phyloP scores from a whole-genome alignment of 2,329 filamentous ascomycete genomes.

The Xylaria sp. region DNA sequence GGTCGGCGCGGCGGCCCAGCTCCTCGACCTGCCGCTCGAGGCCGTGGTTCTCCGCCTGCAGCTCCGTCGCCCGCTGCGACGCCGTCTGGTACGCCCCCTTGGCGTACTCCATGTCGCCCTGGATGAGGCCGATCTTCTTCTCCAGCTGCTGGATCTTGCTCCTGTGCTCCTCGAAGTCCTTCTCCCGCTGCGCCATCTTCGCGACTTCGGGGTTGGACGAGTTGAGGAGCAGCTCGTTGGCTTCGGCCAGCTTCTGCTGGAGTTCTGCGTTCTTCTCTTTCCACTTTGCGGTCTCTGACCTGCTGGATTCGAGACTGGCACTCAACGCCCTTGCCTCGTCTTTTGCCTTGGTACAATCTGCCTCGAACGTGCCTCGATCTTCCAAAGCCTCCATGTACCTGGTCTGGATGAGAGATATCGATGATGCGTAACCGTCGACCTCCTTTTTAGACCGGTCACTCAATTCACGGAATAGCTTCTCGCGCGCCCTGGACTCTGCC shows the following conservation, averaged over 20 bases:
- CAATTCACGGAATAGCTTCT: conserved; percentile 43
- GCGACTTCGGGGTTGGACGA: conserved; percentile 43
- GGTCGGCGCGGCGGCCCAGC: conserved; percentile 46
- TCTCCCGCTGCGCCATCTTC: conserved; percentile 45
- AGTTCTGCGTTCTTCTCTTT: conserved; percentile 42
- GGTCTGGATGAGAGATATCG: conserved; percentile 48
- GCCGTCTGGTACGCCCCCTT: conserved; percentile 62
- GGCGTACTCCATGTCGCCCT: conserved; percentile 59
- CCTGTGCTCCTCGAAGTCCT: conserved; percentile 44
- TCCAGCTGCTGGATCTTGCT: conserved; percentile 44
- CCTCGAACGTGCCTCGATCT: conserved; percentile 43
- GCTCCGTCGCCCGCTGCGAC: conserved; percentile 49
- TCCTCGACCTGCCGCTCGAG: conserved; percentile 47
- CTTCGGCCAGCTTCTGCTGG: conserved; percentile 42
- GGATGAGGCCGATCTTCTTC: conserved; percentile 39
- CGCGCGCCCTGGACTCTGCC: conserved; percentile 37
- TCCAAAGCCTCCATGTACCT: conserved; percentile 49
- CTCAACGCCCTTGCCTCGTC: conserved; percentile 41
- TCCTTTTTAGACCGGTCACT: conserved; percentile 50
- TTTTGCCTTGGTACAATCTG: conserved; percentile 44
- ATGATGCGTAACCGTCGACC: conserved; percentile 49
- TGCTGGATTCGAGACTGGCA: conserved; percentile 42
- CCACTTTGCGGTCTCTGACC: conserved; percentile 42
- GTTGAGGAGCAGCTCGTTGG: conserved; percentile 38
- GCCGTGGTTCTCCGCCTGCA: conserved; percentile 50